Evolutionary conservation across 768 basidiomycete species (phyloP).

Genomic region (Boletus fagicola): DNA sequence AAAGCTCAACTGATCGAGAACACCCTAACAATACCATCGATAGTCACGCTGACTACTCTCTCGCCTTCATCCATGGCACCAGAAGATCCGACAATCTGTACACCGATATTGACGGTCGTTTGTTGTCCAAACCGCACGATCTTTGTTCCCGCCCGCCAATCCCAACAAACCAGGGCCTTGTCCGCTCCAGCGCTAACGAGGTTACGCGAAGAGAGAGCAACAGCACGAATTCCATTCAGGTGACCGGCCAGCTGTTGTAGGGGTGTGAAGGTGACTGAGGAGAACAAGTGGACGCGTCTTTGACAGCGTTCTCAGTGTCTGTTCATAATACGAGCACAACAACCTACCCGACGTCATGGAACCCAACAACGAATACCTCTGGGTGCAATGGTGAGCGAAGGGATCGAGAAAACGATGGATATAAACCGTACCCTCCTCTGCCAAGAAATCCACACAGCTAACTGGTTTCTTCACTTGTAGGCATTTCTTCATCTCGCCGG

Average conservation of each 20-base stretch:
- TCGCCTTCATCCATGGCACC: constrained; percentile 57
- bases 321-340: not conserved
- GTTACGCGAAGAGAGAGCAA: constrained; percentile 80
- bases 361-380: constrained; percentile 92
- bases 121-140: constrained; percentile 91
- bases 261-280: constrained; percentile 79
- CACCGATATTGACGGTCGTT: constrained; percentile 88
- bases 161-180: constrained; percentile 81
- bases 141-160: constrained; percentile 86
- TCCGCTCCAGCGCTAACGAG: constrained; percentile 81
- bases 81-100: constrained; percentile 69
- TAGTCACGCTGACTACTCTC: constrained; percentile 85
- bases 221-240: constrained; percentile 85
- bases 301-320: not conserved
- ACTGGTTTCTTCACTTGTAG: constrained; percentile 86
- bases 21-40: constrained; percentile 87
- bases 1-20: constrained; percentile 79
- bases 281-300: constrained; percentile 87
- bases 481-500: constrained; percentile 67
- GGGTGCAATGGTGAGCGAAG: constrained; percentile 6
- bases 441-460: constrained; percentile 83
- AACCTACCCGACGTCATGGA: constrained; percentile 84
- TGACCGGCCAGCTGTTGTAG: constrained; percentile 84
- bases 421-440: constrained; percentile 63
- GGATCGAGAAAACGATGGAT: not conserved